A percentile compares a stretch with the other conserved stretches of the same genome.
Conservation (phyloP, 2,329 filamentous ascomycete species). For the Blastomyces parvus region DNA sequence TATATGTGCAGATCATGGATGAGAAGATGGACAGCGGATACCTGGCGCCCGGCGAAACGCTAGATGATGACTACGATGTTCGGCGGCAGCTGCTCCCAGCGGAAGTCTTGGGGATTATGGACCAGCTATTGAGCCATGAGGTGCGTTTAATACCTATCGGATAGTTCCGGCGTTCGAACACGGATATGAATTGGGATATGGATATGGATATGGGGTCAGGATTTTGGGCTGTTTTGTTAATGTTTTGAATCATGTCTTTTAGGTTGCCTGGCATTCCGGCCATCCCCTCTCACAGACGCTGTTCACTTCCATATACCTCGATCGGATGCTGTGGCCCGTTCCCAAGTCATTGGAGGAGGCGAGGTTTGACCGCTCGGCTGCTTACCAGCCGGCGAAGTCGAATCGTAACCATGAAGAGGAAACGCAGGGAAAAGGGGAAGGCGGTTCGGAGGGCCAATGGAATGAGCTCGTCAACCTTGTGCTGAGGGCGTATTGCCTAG, state of each 20-base stretch:
- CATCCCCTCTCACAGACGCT: constrained; percentile 90
- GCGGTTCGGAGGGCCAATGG: neutral
- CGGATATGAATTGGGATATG: neutral
- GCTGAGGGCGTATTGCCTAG: constrained; percentile 77
- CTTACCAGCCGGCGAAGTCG: constrained; percentile 12
- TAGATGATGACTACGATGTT: constrained; percentile 75
- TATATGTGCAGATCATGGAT: constrained; percentile 73
- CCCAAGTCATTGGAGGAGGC: constrained; percentile 56
- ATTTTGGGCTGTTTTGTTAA: neutral
- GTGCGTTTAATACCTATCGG: constrained; percentile 37
- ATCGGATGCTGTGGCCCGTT: constrained; percentile 64
- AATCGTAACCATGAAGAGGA: constrained; percentile 10
- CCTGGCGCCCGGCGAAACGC: constrained; percentile 59
- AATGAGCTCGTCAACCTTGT: constrained; percentile 49
- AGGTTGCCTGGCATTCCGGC: constrained; percentile 97
- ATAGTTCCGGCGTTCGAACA: neutral
- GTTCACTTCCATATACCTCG: constrained; percentile 85
- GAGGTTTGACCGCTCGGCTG: constrained; percentile 42
- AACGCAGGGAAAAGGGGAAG: constrained; percentile 14
- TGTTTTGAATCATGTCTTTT: constrained; percentile 7
- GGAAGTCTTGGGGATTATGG: constrained; percentile 86
- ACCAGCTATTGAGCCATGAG: constrained; percentile 83
- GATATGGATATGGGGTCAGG: constrained; percentile 4
- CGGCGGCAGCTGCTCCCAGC: constrained; percentile 57
- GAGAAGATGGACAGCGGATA: constrained; percentile 97